A percentile compares a stretch with the other conserved stretches of the same genome.
phyloP scores from a whole-genome alignment of 768 basidiomycete species.

The Tremella fuciformis region DNA sequence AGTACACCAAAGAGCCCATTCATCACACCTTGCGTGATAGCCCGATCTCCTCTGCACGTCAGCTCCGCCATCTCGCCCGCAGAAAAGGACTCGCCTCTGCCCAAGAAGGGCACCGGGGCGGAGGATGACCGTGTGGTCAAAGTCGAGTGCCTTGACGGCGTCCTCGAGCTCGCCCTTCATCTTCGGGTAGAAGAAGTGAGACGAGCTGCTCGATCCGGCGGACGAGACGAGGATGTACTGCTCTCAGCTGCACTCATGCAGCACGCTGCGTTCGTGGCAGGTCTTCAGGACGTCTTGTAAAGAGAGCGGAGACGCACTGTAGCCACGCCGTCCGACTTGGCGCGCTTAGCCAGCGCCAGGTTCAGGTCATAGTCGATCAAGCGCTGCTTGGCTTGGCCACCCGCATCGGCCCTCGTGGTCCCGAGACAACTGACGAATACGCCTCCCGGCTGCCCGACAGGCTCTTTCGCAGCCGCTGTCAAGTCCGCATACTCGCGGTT shows the following conservation, averaged over 20 bases:
- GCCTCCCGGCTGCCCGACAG: conserved; percentile 17
- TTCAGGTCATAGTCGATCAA: conserved; percentile 46
- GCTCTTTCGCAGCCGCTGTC: conserved; percentile 11
- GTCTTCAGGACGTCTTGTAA: background rate
- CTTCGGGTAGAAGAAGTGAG: conserved; percentile 28
- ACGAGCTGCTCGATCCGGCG: conserved; percentile 23
- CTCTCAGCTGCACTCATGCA: background rate
- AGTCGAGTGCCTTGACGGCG: conserved; percentile 34
- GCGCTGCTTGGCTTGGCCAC: conserved; percentile 36
- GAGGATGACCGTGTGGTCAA: conserved; percentile 40
- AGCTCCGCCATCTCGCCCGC: background rate
- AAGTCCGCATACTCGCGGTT: conserved; percentile 28
- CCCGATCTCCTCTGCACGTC: too few relatives aligned
- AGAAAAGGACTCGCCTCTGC: conserved; percentile 24
- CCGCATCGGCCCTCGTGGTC: conserved; percentile 42
- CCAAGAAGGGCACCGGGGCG: conserved; percentile 46
- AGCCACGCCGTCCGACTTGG: conserved; percentile 41
- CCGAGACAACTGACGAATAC: conserved; percentile 44
- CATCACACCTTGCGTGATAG: too few relatives aligned
- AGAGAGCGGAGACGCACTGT: conserved; percentile 30
- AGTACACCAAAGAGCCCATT: too few relatives aligned
- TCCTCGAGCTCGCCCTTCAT: conserved; percentile 50
- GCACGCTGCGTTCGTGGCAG: background rate
- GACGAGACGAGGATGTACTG: conserved; percentile 48
- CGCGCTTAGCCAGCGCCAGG: conserved; percentile 40